Percentiles rank a stretch among this genome's conserved stretches.
phyloP scores from a whole-genome alignment of 208 protist genomes.

The Acanthamoeba rhysodes region DNA sequence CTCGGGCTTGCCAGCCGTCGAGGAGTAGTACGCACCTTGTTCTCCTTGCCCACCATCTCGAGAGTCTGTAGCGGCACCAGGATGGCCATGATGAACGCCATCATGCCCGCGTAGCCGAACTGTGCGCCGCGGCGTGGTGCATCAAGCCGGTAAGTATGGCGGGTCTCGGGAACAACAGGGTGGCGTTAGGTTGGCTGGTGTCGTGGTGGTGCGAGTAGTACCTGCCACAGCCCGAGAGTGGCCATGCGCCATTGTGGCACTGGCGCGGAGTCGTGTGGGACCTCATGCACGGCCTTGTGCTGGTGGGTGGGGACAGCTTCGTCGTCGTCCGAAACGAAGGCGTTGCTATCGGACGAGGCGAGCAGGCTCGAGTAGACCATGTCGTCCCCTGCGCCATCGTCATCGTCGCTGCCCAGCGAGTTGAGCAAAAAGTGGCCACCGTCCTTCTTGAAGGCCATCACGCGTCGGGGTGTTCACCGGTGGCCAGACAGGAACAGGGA shows the following conservation, averaged over 20 bases:
- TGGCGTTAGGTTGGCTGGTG: background rate
- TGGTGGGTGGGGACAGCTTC: too few relatives aligned
- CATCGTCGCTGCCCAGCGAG: too few relatives aligned
- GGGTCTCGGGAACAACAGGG: too few relatives aligned
- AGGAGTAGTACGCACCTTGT: background rate
- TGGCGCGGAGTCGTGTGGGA: background rate
- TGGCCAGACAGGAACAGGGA: too few relatives aligned
- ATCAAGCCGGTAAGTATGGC: too few relatives aligned
- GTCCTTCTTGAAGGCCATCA: too few relatives aligned
- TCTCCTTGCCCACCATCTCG: constrained; percentile 4
- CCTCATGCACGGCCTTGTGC: background rate
- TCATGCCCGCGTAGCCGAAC: background rate
- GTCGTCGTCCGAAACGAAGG: background rate
- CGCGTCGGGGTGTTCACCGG: too few relatives aligned
- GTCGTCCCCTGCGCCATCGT: background rate
- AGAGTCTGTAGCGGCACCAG: background rate
- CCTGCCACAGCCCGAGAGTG: background rate
- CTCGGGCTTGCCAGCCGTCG: too few relatives aligned
- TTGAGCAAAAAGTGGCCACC: too few relatives aligned
- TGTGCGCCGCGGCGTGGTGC: background rate
- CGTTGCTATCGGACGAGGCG: too few relatives aligned
- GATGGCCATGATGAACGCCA: background rate
- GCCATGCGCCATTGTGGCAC: constrained; percentile 18
- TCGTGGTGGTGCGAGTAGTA: background rate
- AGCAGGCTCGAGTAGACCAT: too few relatives aligned